These are phyloP conservation scores for Aspergillus ochraceoroseus DNA, from an alignment of 2,329 filamentous ascomycete genomes.

Conservation along the genomic window DNA sequence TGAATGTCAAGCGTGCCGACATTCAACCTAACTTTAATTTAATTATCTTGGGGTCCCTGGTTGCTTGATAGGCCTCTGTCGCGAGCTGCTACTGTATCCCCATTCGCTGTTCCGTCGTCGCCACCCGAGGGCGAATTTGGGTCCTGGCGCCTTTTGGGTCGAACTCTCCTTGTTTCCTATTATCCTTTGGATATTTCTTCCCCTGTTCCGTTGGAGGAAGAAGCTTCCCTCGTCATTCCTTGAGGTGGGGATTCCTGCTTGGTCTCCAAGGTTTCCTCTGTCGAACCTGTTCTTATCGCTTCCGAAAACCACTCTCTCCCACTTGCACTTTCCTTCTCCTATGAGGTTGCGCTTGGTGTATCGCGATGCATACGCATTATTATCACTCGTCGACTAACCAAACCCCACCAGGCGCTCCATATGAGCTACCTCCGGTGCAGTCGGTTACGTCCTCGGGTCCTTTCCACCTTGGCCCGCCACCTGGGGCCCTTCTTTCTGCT, in stretches of 20 bases:
- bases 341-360: slow-evolving; percentile 20
- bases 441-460: slow-evolving; percentile 32
- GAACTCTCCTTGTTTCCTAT: slow-evolving; percentile 6
- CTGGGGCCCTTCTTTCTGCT: slow-evolving; percentile 33
- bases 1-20: slow-evolving; percentile 11
- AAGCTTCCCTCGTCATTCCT: slow-evolving; percentile 4
- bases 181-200: neutral
- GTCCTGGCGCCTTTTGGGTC: slow-evolving; percentile 7
- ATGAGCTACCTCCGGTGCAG: slow-evolving; percentile 37
- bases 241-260: slow-evolving; percentile 7
- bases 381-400: slow-evolving; percentile 28
- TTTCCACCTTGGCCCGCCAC: slow-evolving; percentile 23
- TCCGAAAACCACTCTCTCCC: neutral
- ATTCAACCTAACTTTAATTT: slow-evolving; percentile 16
- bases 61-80: slow-evolving; percentile 1
- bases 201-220: slow-evolving; percentile 5
- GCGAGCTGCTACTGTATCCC: slow-evolving; percentile 7
- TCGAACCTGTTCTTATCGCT: neutral
- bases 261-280: slow-evolving; percentile 6
- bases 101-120: slow-evolving; percentile 11
- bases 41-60: slow-evolving; percentile 12
- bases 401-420: slow-evolving; percentile 24
- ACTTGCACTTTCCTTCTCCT: slow-evolving; percentile 8
- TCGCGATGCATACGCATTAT: slow-evolving; percentile 34
- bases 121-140: slow-evolving; percentile 10